Evolutionary conservation across 768 basidiomycete species (phyloP).

Genomic region (Coprinopsis cinerea): DNA sequence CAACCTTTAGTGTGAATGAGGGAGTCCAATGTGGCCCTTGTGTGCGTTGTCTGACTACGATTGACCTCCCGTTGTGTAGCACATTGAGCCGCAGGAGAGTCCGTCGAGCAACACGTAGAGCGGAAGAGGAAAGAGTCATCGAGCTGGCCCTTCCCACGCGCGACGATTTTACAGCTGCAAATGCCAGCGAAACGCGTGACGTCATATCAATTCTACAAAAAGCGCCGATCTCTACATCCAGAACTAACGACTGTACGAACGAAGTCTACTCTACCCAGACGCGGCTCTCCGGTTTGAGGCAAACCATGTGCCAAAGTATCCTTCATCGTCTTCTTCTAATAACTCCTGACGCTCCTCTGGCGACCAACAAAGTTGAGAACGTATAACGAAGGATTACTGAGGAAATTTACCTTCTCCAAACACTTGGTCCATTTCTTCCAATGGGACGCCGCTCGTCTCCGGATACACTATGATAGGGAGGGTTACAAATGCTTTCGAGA

Average conservation of each 20-base stretch:
- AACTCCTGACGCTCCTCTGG: constrained; percentile 46
- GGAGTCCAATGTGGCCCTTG: not conserved
- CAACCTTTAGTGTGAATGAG: not conserved
- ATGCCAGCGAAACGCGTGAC: constrained; percentile 4
- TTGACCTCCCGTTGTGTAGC: no score
- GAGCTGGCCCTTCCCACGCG: no score
- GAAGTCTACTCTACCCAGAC: no score
- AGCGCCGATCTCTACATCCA: constrained; percentile 29
- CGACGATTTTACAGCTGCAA: no score
- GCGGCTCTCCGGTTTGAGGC: no score
- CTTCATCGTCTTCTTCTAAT: constrained; percentile 53
- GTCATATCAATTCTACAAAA: constrained; percentile 21
- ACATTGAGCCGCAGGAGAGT: not conserved
- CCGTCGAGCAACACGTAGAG: not conserved
- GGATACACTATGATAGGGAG: constrained; percentile 56
- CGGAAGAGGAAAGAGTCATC: no score
- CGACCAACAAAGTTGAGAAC: not conserved
- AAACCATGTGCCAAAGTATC: not conserved
- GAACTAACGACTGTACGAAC: no score
- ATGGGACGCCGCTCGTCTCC: constrained; percentile 78
- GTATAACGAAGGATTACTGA: not conserved
- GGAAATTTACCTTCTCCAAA: constrained; percentile 73
- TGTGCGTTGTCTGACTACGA: not conserved
- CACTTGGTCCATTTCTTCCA: constrained; percentile 88
- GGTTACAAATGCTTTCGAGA: constrained; percentile 7